Percentiles rank a stretch among this genome's conserved stretches.
phyloP scores from a whole-genome alignment of 2,329 filamentous ascomycete genomes.

The Ophiostoma novo-ulmi region DNA sequence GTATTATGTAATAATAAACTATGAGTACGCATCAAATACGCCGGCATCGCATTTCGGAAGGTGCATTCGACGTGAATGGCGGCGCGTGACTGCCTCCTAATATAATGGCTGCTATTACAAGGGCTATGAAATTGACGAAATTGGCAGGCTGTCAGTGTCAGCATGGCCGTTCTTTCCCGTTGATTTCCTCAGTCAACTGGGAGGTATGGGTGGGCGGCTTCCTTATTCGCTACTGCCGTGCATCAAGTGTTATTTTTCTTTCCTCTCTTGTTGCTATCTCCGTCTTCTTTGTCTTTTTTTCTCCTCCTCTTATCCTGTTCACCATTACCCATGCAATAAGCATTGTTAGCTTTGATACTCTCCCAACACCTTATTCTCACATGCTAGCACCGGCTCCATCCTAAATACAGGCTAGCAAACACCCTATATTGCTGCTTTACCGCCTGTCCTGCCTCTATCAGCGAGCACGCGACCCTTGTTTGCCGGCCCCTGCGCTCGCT shows the following conservation, averaged over 20 bases:
- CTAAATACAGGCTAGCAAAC: background rate
- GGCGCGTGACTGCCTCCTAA: background rate
- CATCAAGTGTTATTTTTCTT: background rate
- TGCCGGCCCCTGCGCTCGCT: background rate
- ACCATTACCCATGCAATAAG: background rate
- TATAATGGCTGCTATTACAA: conserved; percentile 3
- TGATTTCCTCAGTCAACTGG: background rate
- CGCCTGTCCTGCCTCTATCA: background rate
- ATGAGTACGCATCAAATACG: background rate
- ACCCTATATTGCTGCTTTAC: background rate
- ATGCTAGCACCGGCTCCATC: conserved; percentile 1
- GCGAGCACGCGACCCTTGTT: background rate
- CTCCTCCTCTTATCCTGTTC: background rate
- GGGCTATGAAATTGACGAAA: background rate
- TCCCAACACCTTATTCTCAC: background rate
- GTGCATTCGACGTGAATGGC: background rate
- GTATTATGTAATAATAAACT: background rate
- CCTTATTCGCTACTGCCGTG: background rate
- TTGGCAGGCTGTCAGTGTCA: background rate
- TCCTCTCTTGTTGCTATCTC: background rate
- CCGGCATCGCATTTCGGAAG: conserved; percentile 6
- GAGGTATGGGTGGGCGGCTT: background rate
- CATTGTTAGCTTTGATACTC: background rate
- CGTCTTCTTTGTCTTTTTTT: background rate
- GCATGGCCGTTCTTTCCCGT: background rate